Conservation (phyloP, 2,329 filamentous ascomycete species). For the Xylariaceae sp. region DNA sequence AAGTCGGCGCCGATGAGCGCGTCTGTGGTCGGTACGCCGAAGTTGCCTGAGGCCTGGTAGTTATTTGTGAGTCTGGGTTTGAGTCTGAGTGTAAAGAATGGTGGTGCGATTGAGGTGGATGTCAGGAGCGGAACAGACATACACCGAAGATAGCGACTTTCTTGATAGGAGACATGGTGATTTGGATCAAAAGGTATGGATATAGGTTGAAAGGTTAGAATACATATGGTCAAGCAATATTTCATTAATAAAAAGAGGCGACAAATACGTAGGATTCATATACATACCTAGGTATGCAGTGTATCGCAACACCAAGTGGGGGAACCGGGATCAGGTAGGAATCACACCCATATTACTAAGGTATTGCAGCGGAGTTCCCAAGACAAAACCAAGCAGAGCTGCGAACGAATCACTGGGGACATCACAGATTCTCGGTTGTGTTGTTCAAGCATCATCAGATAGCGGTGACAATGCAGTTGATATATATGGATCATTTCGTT, state of each 20-base stretch:
- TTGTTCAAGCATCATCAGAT: too few relatives aligned
- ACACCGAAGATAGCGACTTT: conserved; percentile 27
- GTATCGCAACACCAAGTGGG: background rate
- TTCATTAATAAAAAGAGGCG: too few relatives aligned
- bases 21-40: conserved; percentile 25
- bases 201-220: background rate
- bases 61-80: background rate
- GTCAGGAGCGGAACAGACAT: conserved; percentile 10
- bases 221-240: too few relatives aligned
- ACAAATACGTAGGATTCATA: background rate
- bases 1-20: conserved; percentile 23
- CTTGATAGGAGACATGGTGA: conserved; percentile 18
- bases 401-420: too few relatives aligned
- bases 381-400: too few relatives aligned
- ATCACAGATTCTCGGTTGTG: too few relatives aligned
- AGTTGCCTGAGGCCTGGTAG: conserved; percentile 26
- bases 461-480: too few relatives aligned
- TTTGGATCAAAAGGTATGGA: too few relatives aligned
- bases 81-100: too few relatives aligned
- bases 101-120: background rate
- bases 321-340: conserved; percentile 3
- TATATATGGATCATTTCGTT: too few relatives aligned
- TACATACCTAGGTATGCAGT: too few relatives aligned
- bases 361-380: too few relatives aligned
- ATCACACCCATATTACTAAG: conserved; percentile 4